Conservation (phyloP, 2,329 filamentous ascomycete species). For the Pseudocercospora eumusae region DNA sequence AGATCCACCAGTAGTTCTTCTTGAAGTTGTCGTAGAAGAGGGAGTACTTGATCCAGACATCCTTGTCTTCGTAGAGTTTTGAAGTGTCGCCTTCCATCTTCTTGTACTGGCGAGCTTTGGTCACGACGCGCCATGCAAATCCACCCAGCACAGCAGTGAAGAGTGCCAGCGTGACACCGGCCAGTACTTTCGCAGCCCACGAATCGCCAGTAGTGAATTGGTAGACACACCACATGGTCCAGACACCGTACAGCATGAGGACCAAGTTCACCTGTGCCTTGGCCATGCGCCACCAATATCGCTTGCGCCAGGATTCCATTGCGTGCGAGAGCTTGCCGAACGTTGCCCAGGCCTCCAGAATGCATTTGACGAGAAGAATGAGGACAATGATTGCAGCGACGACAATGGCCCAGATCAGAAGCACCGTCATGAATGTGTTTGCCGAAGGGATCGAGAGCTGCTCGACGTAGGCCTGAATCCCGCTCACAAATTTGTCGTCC, state of each 20-base stretch:
- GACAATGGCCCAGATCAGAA: constrained; percentile 84
- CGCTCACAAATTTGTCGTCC: constrained; percentile 62
- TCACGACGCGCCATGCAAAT: constrained; percentile 83
- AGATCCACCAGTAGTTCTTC: constrained; percentile 95
- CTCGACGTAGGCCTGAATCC: constrained; percentile 81
- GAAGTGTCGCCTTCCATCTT: constrained; percentile 70
- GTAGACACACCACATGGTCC: constrained; percentile 94
- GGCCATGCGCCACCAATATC: constrained; percentile 92
- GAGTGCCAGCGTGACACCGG: constrained; percentile 73
- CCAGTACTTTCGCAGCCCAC: constrained; percentile 84
- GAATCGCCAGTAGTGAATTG: constrained; percentile 94
- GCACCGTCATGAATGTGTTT: constrained; percentile 94
- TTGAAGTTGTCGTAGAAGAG: constrained; percentile 97
- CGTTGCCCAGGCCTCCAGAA: constrained; percentile 89
- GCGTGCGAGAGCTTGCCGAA: constrained; percentile 81
- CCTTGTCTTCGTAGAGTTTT: constrained; percentile 82
- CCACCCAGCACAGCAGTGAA: constrained; percentile 82
- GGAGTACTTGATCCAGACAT: constrained; percentile 91
- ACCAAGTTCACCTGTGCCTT: constrained; percentile 89
- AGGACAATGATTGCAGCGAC: constrained; percentile 80
- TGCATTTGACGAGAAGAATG: constrained; percentile 85
- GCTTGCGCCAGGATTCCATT: constrained; percentile 82
- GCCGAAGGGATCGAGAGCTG: constrained; percentile 80
- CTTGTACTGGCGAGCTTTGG: constrained; percentile 72
- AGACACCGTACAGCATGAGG: constrained; percentile 87